These are phyloP conservation scores for Rubia peregrina DNA, from an alignment of 305 asterid genomes.

Conservation along the genomic window DNA sequence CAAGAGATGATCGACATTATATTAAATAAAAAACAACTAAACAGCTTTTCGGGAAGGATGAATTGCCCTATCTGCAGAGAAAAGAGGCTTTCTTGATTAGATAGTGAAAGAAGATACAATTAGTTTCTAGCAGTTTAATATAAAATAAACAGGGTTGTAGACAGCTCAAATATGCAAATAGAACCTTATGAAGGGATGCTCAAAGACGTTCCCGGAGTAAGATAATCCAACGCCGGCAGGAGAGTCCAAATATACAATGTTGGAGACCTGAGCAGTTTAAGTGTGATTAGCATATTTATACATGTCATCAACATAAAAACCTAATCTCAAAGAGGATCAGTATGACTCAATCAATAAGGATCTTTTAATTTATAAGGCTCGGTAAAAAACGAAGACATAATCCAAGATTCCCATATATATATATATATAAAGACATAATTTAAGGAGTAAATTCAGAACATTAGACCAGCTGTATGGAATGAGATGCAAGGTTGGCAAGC, in stretches of 20 bases:
- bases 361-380: not conserved
- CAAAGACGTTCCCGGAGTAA: conserved; percentile 58
- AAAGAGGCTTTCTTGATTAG: too few relatives aligned
- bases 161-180: too few relatives aligned
- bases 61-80: too few relatives aligned
- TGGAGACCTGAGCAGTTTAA: conserved; percentile 51
- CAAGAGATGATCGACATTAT: too few relatives aligned
- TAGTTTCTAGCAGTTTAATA: too few relatives aligned
- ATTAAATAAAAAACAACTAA: too few relatives aligned
- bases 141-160: too few relatives aligned
- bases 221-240: conserved; percentile 95
- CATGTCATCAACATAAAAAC: not conserved
- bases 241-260: conserved; percentile 70
- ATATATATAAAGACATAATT: not conserved
- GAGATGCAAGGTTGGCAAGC: conserved; percentile 72
- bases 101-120: too few relatives aligned
- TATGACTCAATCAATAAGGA: not conserved
- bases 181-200: conserved; percentile 25
- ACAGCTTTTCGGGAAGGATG: too few relatives aligned
- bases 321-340: not conserved
- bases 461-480: conserved; percentile 95
- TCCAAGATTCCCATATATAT: not conserved
- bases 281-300: not conserved
- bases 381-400: not conserved
- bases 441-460: conserved; percentile 36